phyloP scores from a whole-genome alignment of 148 eudicot genomes.

The Persicaria maculosa region DNA sequence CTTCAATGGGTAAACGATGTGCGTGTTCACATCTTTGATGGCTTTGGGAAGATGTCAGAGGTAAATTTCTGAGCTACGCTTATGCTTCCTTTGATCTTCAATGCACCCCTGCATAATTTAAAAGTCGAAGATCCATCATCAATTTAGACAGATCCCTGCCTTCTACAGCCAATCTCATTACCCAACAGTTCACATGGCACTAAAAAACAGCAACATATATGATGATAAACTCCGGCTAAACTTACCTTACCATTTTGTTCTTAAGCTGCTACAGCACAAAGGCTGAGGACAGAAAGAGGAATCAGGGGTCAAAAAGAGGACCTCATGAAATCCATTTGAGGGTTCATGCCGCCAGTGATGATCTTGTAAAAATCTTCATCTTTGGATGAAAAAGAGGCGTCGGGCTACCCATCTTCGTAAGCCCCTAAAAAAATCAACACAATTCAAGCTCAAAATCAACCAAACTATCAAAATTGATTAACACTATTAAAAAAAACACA shows the following conservation, averaged over 20 bases:
- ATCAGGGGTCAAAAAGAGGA: slow-evolving; percentile 11
- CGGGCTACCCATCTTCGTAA: slow-evolving; percentile 88
- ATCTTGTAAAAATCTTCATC: slow-evolving; percentile 86
- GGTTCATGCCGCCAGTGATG: slow-evolving; percentile 91
- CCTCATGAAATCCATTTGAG: slow-evolving; percentile 96
- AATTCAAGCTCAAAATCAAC: slow-evolving; percentile 8
- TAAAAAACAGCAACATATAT: background rate
- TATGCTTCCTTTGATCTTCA: slow-evolving; percentile 87
- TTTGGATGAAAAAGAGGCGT: slow-evolving; percentile 76
- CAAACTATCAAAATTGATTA: background rate
- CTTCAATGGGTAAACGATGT: background rate
- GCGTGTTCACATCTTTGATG: slow-evolving; percentile 70
- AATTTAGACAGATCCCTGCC: background rate
- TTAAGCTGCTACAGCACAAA: background rate
- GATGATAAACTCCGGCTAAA: background rate
- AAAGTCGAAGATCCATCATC: background rate
- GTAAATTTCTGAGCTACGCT: slow-evolving; percentile 93
- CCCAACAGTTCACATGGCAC: background rate
- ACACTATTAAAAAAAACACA: too few species aligned
- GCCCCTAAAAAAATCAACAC: slow-evolving; percentile 39
- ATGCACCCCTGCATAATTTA: slow-evolving; percentile 51
- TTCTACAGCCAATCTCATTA: background rate
- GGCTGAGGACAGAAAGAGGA: background rate
- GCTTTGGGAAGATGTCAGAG: slow-evolving; percentile 95
- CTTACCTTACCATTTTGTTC: background rate